These are phyloP conservation scores for Zoysia matrella DNA, from an alignment of 202 grass and related monocot genomes.

Conservation along the genomic window DNA sequence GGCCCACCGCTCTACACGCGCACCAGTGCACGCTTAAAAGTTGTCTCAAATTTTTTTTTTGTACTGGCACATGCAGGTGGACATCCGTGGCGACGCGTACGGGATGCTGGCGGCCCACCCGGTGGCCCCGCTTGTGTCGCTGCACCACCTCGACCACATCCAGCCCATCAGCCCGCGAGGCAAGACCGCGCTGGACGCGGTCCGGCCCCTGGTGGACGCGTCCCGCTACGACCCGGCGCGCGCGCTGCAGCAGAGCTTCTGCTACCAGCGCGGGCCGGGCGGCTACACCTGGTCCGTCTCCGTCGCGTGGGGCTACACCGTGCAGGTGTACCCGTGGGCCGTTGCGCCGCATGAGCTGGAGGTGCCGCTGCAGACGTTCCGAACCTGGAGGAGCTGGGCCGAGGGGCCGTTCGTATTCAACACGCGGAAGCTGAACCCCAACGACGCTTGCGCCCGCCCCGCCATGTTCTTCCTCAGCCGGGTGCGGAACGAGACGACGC, in stretches of 20 bases:
- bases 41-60: neutral
- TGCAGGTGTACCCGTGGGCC: constrained; percentile 54
- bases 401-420: constrained; percentile 79
- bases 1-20: neutral
- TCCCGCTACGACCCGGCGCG: too few relatives aligned
- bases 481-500: constrained; percentile 29
- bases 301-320: too few relatives aligned
- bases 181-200: too few relatives aligned
- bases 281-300: too few relatives aligned
- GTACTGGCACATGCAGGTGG: constrained; percentile 56
- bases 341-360: constrained; percentile 54
- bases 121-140: too few relatives aligned
- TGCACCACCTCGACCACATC: too few relatives aligned
- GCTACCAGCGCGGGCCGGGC: too few relatives aligned
- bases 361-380: constrained; percentile 68
- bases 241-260: too few relatives aligned
- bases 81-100: constrained; percentile 80
- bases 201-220: too few relatives aligned
- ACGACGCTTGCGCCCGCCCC: constrained; percentile 52
- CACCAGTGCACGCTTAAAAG: neutral
- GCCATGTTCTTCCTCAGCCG: constrained; percentile 54
- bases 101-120: constrained; percentile 88
- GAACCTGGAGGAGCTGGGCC: constrained; percentile 65
- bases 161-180: too few relatives aligned
- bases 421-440: constrained; percentile 27